These are phyloP conservation scores for Ilyonectria sp. DNA, from an alignment of 2,329 filamentous ascomycete species.

Conservation along the genomic window DNA sequence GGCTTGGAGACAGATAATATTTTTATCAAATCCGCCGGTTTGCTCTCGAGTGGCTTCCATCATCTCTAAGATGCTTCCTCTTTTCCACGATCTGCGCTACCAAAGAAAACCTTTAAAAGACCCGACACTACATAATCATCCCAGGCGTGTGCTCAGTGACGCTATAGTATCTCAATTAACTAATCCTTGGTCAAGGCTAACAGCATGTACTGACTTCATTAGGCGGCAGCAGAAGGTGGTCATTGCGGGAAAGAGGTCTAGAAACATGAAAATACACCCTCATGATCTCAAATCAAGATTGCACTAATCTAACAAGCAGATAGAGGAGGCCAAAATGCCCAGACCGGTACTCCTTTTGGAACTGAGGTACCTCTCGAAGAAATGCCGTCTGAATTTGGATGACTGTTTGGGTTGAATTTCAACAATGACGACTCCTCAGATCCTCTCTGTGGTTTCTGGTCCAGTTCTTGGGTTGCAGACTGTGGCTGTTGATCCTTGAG, in stretches of 20 bases:
- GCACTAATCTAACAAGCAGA: not conserved
- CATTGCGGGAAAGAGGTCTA: not conserved
- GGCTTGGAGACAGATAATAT: not conserved
- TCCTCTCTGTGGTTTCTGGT: not conserved
- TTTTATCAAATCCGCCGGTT: not conserved
- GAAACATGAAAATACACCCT: not conserved
- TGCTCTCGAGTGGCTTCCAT: not conserved
- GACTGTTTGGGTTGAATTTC: not conserved
- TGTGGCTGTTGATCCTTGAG: not conserved
- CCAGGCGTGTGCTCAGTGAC: not conserved
- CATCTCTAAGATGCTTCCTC: not conserved
- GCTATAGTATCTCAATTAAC: not conserved
- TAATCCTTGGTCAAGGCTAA: not conserved
- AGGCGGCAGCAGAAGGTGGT: not conserved
- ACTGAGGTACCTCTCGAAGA: not conserved
- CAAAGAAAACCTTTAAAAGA: not conserved
- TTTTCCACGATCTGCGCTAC: not conserved
- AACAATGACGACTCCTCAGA: not conserved
- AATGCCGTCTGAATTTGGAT: not conserved
- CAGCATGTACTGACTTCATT: not conserved
- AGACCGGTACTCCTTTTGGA: not conserved
- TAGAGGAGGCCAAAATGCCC: not conserved
- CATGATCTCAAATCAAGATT: not conserved
- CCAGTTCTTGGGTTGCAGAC: not conserved
- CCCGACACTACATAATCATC: not conserved